Conservation (phyloP, 1,284 basidiomycete genomes). For the Volvariella surrecta region DNA sequence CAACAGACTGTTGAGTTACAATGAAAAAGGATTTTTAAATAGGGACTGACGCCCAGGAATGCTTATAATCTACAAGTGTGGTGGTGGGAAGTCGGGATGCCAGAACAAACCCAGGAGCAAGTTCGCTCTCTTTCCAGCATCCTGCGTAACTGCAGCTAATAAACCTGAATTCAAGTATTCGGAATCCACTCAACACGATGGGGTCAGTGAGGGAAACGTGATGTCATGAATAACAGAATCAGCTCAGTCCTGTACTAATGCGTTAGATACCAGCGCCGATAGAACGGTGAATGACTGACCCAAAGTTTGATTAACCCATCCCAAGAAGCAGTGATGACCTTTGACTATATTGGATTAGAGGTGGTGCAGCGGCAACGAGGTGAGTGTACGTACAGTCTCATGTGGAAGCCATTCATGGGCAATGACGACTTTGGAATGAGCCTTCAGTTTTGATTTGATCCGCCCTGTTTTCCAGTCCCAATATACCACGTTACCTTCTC, state of each 20-base stretch:
- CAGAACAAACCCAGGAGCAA: too few relatives aligned
- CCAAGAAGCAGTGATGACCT: constrained; percentile 95
- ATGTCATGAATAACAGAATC: constrained; percentile 6
- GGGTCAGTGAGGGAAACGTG: too few relatives aligned
- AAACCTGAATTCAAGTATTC: too few relatives aligned
- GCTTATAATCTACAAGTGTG: too few relatives aligned
- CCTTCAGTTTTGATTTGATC: constrained; percentile 83
- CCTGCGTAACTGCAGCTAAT: too few relatives aligned
- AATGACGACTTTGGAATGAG: constrained; percentile 93
- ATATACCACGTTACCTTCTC: constrained; percentile 91
- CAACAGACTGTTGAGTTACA: too few relatives aligned
- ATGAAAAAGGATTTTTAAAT: too few relatives aligned
- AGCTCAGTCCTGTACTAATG: constrained; percentile 25
- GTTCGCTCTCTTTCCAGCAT: too few relatives aligned
- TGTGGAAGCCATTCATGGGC: constrained; percentile 97
- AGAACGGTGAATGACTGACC: constrained; percentile 33
- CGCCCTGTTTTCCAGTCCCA: constrained; percentile 99
- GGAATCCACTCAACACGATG: too few relatives aligned
- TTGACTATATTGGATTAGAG: constrained; percentile 53
- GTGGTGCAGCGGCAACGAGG: background rate
- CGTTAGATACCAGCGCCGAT: constrained; percentile 8
- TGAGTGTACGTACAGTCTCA: constrained; percentile 71
- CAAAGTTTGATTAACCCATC: constrained; percentile 96
- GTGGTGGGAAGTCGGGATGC: too few relatives aligned
- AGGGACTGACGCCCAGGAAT: too few relatives aligned